A percentile compares a stretch with the other conserved stretches of the same genome.
phyloP scores from a whole-genome alignment of 129 eudicot genomes.

The Pseudognaphalium luteoalbum region DNA sequence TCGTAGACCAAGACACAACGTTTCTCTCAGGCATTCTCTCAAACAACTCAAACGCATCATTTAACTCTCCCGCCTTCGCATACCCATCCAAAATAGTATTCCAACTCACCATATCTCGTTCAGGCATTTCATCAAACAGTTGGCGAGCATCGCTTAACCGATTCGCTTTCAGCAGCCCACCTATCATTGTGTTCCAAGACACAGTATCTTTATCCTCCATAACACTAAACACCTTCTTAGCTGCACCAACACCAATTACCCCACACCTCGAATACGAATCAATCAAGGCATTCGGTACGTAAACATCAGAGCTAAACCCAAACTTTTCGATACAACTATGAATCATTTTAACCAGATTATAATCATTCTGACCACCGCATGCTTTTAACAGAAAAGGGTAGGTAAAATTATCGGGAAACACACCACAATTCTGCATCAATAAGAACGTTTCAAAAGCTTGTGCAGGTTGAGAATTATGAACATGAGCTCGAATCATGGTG shows the following conservation, averaged over 20 bases:
- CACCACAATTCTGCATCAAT: slow-evolving; percentile 52
- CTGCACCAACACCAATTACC: slow-evolving; percentile 48
- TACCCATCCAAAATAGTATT: slow-evolving; percentile 82
- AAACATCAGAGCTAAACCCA: slow-evolving; percentile 57
- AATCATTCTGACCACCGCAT: slow-evolving; percentile 36
- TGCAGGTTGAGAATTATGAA: slow-evolving; percentile 42
- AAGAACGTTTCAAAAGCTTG: slow-evolving; percentile 51
- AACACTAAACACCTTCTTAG: slow-evolving; percentile 48
- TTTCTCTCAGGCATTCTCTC: slow-evolving; percentile 68
- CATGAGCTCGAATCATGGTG: slow-evolving; percentile 58
- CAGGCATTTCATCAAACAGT: slow-evolving; percentile 89
- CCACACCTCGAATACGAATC: slow-evolving; percentile 83
- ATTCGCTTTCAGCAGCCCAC: slow-evolving; percentile 59
- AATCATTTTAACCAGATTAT: slow-evolving; percentile 50
- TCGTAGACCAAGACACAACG: slow-evolving; percentile 91
- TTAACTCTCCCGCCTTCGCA: slow-evolving; percentile 60
- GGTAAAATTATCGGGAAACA: slow-evolving; percentile 63
- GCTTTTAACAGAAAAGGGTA: slow-evolving; percentile 69
- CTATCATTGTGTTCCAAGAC: slow-evolving; percentile 76
- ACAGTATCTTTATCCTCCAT: slow-evolving; percentile 74
- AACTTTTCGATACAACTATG: slow-evolving; percentile 55
- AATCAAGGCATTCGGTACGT: slow-evolving; percentile 70
- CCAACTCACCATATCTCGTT: slow-evolving; percentile 85
- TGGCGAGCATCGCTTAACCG: slow-evolving; percentile 42
- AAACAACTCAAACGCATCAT: slow-evolving; percentile 68